phyloP scores from a whole-genome alignment of 345 rosid species.

The Atalantia buxifolia region DNA sequence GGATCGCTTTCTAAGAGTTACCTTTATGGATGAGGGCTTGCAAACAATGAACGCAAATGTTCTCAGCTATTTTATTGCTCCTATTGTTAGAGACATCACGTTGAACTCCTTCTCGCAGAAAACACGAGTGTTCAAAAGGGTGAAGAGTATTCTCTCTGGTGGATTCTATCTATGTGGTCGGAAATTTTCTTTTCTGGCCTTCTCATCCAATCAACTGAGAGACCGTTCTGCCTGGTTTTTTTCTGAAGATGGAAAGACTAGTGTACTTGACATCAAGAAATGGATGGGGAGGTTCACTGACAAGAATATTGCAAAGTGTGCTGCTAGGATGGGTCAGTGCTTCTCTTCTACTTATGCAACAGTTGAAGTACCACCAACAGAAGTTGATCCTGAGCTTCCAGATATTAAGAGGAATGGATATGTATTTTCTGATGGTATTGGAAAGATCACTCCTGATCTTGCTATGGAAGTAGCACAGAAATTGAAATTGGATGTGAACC shows the following conservation, averaged over 20 bases:
- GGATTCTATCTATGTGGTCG: conserved; percentile 85
- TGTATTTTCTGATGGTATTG: conserved; percentile 89
- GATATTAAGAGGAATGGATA: conserved; percentile 59
- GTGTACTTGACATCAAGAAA: conserved; percentile 35
- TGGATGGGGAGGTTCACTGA: conserved; percentile 88
- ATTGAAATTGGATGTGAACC: conserved; percentile 46
- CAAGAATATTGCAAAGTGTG: conserved; percentile 75
- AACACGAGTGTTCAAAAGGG: conserved; percentile 69
- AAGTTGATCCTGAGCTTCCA: conserved; percentile 50
- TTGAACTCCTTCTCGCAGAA: conserved; percentile 50
- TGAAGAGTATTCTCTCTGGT: conserved; percentile 51
- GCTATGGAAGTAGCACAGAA: conserved; percentile 69
- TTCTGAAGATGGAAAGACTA: conserved; percentile 57
- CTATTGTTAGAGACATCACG: conserved; percentile 60
- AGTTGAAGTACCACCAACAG: conserved; percentile 54
- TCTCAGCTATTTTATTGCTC: conserved; percentile 59
- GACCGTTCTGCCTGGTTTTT: conserved; percentile 95
- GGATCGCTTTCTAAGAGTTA: conserved; percentile 79
- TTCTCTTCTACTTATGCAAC: conserved; percentile 94
- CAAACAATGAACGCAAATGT: conserved; percentile 61
- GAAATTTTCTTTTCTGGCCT: conserved; percentile 77
- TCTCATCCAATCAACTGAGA: conserved; percentile 90
- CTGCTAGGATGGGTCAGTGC: conserved; percentile 94
- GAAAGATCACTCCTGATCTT: conserved; percentile 77
- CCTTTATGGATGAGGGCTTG: conserved; percentile 92